A percentile compares a stretch with the other conserved stretches of the same genome.
These are phyloP conservation scores for Rubroboletus pulcherrimus DNA, from an alignment of 768 basidiomycete species.

Conservation along the genomic window DNA sequence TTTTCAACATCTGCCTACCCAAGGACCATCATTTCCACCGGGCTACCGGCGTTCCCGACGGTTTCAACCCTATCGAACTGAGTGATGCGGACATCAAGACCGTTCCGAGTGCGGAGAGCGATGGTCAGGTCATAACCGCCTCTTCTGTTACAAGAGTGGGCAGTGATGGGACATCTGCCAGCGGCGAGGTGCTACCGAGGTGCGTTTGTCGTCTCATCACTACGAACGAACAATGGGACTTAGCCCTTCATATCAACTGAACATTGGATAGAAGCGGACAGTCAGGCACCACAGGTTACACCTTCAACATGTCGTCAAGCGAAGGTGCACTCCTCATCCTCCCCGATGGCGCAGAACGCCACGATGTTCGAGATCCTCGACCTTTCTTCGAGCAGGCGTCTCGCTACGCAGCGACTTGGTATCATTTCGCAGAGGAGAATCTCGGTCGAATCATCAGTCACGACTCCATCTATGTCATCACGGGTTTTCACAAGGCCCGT, in stretches of 20 bases:
- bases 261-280: slow-evolving; percentile 1
- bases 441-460: slow-evolving; percentile 29
- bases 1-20: slow-evolving; percentile 38
- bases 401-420: slow-evolving; percentile 30
- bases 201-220: not conserved
- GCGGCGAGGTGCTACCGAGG: slow-evolving; percentile 2
- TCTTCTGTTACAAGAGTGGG: slow-evolving; percentile 14
- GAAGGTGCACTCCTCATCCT: slow-evolving; percentile 34
- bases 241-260: not conserved
- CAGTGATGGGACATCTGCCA: not conserved
- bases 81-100: slow-evolving; percentile 16
- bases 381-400: slow-evolving; percentile 27
- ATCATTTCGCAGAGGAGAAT: slow-evolving; percentile 24
- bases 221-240: not conserved
- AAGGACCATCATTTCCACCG: slow-evolving; percentile 26
- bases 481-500: slow-evolving; percentile 22
- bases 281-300: not conserved
- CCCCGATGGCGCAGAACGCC: slow-evolving; percentile 31
- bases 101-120: slow-evolving; percentile 5
- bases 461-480: slow-evolving; percentile 34
- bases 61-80: slow-evolving; percentile 26
- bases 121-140: slow-evolving; percentile 6
- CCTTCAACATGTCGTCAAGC: slow-evolving; percentile 15
- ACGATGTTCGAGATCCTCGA: slow-evolving; percentile 24
- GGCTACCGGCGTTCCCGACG: slow-evolving; percentile 24